Evolutionary conservation across 192 early-diverging fungal species (phyloP).

Genomic region (Phycomyces blakesleeanus): DNA sequence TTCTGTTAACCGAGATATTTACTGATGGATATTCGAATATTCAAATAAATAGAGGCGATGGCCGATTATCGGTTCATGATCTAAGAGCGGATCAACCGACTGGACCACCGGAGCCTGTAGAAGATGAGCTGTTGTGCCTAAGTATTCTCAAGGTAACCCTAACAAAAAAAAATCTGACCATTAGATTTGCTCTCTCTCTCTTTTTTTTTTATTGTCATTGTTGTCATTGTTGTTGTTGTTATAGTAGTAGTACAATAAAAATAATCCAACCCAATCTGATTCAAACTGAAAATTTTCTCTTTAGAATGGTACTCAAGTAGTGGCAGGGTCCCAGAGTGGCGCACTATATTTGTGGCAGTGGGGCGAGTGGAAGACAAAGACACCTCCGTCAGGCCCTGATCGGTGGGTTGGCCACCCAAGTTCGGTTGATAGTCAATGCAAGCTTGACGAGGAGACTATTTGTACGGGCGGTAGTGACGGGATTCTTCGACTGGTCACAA

Average conservation of each 20-base stretch:
- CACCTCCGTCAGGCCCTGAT: too few species aligned
- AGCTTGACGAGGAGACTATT: slow-evolving; percentile 77
- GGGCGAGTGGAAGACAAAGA: slow-evolving; percentile 83
- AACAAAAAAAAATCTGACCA: background rate
- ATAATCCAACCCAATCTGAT: too few species aligned
- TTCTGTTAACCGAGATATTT: too few species aligned
- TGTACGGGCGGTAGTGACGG: slow-evolving; percentile 95
- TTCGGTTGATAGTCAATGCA: slow-evolving; percentile 84
- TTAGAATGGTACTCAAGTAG: slow-evolving; percentile 73
- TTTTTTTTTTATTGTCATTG: slow-evolving; percentile 6
- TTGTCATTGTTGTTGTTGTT: too few species aligned
- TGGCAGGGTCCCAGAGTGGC: slow-evolving; percentile 89
- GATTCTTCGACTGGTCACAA: slow-evolving; percentile 71
- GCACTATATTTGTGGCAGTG: slow-evolving; percentile 84
- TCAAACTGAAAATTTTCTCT: background rate
- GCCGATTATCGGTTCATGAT: slow-evolving; percentile 85
- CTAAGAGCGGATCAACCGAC: slow-evolving; percentile 73
- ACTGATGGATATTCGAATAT: too few species aligned
- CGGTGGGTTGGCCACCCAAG: slow-evolving; percentile 91
- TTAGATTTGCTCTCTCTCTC: background rate
- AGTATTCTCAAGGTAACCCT: slow-evolving; percentile 54
- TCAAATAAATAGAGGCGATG: slow-evolving; percentile 69
- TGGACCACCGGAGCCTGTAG: slow-evolving; percentile 81
- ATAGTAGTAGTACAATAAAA: too few species aligned
- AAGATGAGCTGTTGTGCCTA: slow-evolving; percentile 92